These are phyloP conservation scores for Eimeria falciformis DNA, from an alignment of 169 alveolate genomes.

Conservation along the genomic window DNA sequence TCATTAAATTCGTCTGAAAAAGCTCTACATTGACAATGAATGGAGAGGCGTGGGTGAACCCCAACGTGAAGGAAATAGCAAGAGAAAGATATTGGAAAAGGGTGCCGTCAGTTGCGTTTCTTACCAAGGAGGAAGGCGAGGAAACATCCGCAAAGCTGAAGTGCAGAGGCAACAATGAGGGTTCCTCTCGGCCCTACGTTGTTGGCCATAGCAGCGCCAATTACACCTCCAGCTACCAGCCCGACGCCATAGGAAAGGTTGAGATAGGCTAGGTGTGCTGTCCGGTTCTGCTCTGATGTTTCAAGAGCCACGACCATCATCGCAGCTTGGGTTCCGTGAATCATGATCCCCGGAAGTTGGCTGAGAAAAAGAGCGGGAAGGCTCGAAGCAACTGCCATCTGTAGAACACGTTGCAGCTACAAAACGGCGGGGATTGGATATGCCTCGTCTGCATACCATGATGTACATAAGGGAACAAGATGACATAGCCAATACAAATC, in stretches of 20 bases:
- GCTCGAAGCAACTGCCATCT: conserved; percentile 75
- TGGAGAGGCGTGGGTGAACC: not conserved
- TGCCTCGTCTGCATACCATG: conserved; percentile 46
- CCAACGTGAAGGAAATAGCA: not conserved
- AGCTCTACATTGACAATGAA: not conserved
- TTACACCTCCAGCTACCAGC: conserved; percentile 61
- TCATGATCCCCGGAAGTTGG: conserved; percentile 69
- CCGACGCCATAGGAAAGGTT: conserved; percentile 72
- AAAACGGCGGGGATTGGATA: not conserved
- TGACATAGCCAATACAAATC: conserved; percentile 69
- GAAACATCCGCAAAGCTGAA: conserved; percentile 73
- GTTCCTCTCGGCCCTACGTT: conserved; percentile 72
- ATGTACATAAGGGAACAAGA: conserved; percentile 64
- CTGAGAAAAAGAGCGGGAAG: conserved; percentile 58
- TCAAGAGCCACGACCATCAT: conserved; percentile 66
- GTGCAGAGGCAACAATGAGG: conserved; percentile 62
- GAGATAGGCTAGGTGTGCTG: conserved; percentile 71
- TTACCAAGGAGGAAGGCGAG: conserved; percentile 63
- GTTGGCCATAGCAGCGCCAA: conserved; percentile 60
- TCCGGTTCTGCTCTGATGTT: conserved; percentile 39
- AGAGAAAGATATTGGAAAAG: not conserved
- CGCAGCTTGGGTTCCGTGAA: conserved; percentile 76
- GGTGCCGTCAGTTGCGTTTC: not conserved
- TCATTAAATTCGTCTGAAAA: conserved; percentile 60
- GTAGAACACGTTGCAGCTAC: not conserved